Evolutionary conservation across 148 eudicot genomes (phyloP).

Genomic region (Rhododendron mucronatum): DNA sequence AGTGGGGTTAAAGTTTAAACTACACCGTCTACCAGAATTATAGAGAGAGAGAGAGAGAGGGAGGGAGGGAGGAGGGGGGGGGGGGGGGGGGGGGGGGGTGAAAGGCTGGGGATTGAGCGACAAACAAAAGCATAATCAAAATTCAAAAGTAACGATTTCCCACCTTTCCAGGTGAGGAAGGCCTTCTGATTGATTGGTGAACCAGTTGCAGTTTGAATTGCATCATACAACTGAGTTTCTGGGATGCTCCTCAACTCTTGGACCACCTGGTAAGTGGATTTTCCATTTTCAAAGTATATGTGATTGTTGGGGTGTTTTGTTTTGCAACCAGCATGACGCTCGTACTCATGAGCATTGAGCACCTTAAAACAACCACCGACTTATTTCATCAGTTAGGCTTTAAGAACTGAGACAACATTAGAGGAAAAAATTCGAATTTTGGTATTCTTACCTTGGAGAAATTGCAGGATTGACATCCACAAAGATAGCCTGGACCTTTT

Average conservation of each 20-base stretch:
- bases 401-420: not conserved
- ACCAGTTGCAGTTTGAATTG: slow-evolving; percentile 27
- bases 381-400: not conserved
- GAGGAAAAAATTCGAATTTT: not conserved
- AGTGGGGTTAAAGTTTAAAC: not conserved
- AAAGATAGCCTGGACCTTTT: slow-evolving; percentile 53
- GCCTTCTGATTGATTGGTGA: slow-evolving; percentile 30
- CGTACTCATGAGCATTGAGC: slow-evolving; percentile 60
- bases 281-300: slow-evolving; percentile 68
- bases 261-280: slow-evolving; percentile 45
- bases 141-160: not conserved
- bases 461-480: slow-evolving; percentile 49
- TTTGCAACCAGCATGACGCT: slow-evolving; percentile 68
- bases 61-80: no score
- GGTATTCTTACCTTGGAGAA: slow-evolving; percentile 36
- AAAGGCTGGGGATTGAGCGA: no score
- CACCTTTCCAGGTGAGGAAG: slow-evolving; percentile 29
- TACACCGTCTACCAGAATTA: no score
- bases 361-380: slow-evolving; percentile 15
- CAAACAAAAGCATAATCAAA: not conserved
- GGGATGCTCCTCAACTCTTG: slow-evolving; percentile 31
- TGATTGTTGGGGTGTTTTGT: slow-evolving; percentile 80
- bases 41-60: not conserved
- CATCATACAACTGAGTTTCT: slow-evolving; percentile 23
- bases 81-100: no score